These are phyloP conservation scores for Penicillium odoratum DNA, from an alignment of 495 filamentous ascomycete genomes.

Conservation along the genomic window DNA sequence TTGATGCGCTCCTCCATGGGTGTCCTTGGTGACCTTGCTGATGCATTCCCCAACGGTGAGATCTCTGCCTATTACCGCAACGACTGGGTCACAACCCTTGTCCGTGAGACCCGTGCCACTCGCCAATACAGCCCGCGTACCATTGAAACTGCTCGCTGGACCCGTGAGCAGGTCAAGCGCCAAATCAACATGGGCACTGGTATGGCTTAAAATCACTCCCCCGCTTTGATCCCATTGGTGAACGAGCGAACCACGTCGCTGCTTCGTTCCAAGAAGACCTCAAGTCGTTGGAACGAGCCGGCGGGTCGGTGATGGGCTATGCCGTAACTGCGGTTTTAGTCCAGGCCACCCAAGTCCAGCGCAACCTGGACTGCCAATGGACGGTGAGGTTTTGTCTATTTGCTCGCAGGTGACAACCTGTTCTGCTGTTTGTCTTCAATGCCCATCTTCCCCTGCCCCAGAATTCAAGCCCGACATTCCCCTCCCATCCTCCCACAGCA, in stretches of 20 bases:
- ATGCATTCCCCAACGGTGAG: conserved; percentile 89
- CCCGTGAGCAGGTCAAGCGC: conserved; percentile 93
- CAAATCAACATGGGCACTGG: conserved; percentile 60
- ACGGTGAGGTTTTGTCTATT: conserved; percentile 3
- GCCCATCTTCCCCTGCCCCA: conserved; percentile 1
- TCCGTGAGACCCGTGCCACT: conserved; percentile 83
- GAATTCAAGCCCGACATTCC: conserved; percentile 6
- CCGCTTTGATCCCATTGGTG: conserved; percentile 15
- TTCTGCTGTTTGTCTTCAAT: conserved; percentile 2
- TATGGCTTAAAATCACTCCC: conserved; percentile 34
- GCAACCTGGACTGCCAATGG: conserved; percentile 9
- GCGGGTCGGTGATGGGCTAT: not conserved
- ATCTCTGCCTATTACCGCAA: conserved; percentile 78
- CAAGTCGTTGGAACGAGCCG: not conserved
- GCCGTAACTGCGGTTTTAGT: not conserved
- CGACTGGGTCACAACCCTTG: conserved; percentile 84
- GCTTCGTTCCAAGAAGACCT: conserved; percentile 2
- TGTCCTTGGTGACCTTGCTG: conserved; percentile 86
- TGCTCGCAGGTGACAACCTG: not conserved
- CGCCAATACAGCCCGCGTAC: conserved; percentile 80
- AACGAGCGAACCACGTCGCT: not conserved
- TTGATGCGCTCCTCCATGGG: conserved; percentile 92
- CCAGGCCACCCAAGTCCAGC: not conserved
- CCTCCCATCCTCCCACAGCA: conserved; percentile 7
- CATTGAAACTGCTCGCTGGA: conserved; percentile 93